Evolutionary conservation across 2,329 filamentous ascomycete genomes (phyloP), one percentile per base, ranked within the genome.

Genomic region (Lecanicillium sp.): DNA sequence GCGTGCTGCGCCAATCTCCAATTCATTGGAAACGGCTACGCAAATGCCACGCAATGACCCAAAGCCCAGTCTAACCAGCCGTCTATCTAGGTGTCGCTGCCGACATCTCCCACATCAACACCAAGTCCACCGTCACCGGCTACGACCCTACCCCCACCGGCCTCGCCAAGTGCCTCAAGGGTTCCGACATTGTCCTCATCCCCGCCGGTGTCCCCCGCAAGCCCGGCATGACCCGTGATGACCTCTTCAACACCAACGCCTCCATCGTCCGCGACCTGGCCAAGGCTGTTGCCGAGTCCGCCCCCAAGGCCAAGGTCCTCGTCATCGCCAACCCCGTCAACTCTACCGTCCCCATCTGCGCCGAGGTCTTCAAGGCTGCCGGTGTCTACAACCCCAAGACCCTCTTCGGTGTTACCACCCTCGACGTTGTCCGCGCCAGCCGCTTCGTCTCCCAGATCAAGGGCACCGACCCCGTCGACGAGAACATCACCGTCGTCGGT

Each of bases 211-310:
- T 98, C 52, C 92, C 92, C 62, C 88, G 92, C 73, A 96, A 96
- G 81, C 92, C 92, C 65, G 92, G 92, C 71, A 98, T 98, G 92
- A 94, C 86, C 72, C 89, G 92, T 77, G 92, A 98, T 71, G 90
- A 98, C 66, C 84, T 98, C 50, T 98, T 98, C 88, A 97, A 97
- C 82, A 98, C 90, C 78, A 98, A 98, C 70, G 92, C 92, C 68
- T 94, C 87, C 64, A 98, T 98, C 66, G 92, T 98, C 65, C 89
- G 90, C 61, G 92, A 97, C 70, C 81, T 98, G 51, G 89, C 90
- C 72, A 94, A 95, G 80, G 89, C 88, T 57, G 81, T 80, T 60
- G 92, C 92, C 59, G 81, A 94, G 59, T 78, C 86, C 54, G 78
- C 83, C 61, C 92, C 92, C 58, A 77, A 96, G 49, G 92, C 92